Conservation (phyloP, 352 stramenopile genomes). For the Phytopythium mirpurense region DNA sequence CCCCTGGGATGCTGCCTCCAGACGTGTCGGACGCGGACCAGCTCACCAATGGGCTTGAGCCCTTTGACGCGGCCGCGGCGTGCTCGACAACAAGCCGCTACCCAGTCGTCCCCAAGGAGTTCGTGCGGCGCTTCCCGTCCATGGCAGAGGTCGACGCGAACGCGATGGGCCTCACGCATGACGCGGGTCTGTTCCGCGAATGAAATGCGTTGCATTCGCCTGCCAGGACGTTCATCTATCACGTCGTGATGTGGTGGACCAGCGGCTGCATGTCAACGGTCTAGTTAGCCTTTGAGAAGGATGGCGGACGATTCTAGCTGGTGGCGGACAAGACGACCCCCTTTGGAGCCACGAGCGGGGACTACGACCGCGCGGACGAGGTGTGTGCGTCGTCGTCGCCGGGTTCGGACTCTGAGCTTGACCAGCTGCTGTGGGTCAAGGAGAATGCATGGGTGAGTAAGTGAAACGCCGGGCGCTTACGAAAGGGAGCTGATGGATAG, state of each 20-base stretch:
- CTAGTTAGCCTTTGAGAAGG: slow-evolving; percentile 24
- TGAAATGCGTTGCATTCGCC: slow-evolving; percentile 17
- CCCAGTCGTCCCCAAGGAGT: slow-evolving; percentile 35
- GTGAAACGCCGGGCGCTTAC: too few species aligned
- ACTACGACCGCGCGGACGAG: slow-evolving; percentile 32
- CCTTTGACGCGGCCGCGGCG: slow-evolving; percentile 11
- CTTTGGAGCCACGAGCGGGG: slow-evolving; percentile 17
- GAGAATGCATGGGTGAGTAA: slow-evolving; percentile 11
- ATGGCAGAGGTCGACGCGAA: slow-evolving; percentile 20
- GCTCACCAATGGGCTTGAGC: slow-evolving; percentile 22
- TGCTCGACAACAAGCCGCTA: slow-evolving; percentile 44
- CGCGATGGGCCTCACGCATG: slow-evolving; percentile 25
- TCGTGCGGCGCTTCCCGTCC: slow-evolving; percentile 17
- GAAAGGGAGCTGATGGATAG: too few species aligned
- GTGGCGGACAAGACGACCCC: slow-evolving; percentile 26
- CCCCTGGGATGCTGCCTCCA: slow-evolving; percentile 2
- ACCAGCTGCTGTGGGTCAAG: slow-evolving; percentile 24
- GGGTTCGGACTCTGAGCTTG: slow-evolving; percentile 23
- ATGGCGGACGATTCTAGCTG: slow-evolving; percentile 26
- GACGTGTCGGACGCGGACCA: slow-evolving; percentile 29
- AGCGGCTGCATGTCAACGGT: slow-evolving; percentile 21
- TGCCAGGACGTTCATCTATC: slow-evolving; percentile 25
- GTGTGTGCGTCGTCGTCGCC: slow-evolving; percentile 25
- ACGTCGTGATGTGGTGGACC: slow-evolving; percentile 14
- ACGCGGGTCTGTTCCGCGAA: slow-evolving; percentile 34